phyloP scores from a whole-genome alignment of 805 yeast species.

The Barnettozyma vustinii region DNA sequence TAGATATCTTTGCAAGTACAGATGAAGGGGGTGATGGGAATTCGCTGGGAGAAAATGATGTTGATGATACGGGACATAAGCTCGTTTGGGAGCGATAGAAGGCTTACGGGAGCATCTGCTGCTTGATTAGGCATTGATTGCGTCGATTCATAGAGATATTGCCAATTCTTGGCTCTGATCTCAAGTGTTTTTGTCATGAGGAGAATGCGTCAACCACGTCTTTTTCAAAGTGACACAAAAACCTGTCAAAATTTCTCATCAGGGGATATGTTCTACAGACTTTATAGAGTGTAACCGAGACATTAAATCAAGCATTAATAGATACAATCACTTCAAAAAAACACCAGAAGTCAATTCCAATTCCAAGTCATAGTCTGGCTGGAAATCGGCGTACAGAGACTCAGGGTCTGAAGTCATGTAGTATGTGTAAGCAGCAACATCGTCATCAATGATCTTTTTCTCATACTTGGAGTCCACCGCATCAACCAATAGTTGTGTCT shows the following conservation, averaged over 20 bases:
- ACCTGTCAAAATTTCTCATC: not conserved
- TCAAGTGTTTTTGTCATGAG: not conserved
- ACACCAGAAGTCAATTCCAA: slow-evolving; percentile 26
- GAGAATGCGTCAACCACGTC: not conserved
- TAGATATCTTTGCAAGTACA: slow-evolving; percentile 10
- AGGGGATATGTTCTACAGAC: no score
- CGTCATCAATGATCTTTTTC: slow-evolving; percentile 44
- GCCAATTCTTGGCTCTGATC: no score
- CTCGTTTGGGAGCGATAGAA: slow-evolving; percentile 16
- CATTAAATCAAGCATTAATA: not conserved
- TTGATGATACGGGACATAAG: slow-evolving; percentile 11
- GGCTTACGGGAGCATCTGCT: not conserved
- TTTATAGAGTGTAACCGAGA: no score
- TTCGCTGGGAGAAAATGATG: slow-evolving; percentile 1
- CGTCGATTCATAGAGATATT: no score
- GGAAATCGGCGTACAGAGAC: slow-evolving; percentile 65
- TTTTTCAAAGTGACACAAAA: not conserved
- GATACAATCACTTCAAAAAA: slow-evolving; percentile 10
- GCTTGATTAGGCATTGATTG: not conserved
- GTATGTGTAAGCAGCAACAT: slow-evolving; percentile 63
- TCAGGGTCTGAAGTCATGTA: slow-evolving; percentile 60
- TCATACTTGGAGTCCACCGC: slow-evolving; percentile 36
- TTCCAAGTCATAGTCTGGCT: slow-evolving; percentile 59
- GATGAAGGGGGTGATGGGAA: slow-evolving; percentile 14
- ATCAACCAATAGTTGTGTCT: slow-evolving; percentile 61